Conservation (phyloP, 768 basidiomycete genomes). For the Candolleomyces efflorescens region DNA sequence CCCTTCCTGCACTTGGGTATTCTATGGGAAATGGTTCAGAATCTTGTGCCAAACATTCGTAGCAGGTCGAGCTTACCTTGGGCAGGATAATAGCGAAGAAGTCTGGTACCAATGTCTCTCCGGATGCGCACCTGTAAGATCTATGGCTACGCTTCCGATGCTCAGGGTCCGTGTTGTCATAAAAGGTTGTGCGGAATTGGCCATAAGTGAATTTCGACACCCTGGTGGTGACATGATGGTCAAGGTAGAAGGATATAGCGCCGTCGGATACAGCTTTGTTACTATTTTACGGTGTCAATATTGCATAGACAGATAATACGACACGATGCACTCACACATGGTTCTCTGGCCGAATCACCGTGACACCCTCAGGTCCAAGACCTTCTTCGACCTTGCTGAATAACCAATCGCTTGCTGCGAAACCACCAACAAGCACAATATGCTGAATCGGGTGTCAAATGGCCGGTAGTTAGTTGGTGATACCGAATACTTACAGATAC, state of each 20-base stretch:
- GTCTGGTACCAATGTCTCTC: conserved; percentile 34
- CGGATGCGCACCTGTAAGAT: conserved; percentile 33
- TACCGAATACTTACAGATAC: conserved; percentile 21
- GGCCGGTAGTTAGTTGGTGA: not conserved
- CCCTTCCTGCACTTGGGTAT: conserved; percentile 39
- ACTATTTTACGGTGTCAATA: conserved; percentile 10
- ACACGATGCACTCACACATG: conserved; percentile 30
- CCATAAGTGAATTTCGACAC: conserved; percentile 49
- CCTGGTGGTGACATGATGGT: conserved; percentile 45
- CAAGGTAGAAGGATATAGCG: conserved; percentile 37
- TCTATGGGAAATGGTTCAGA: conserved; percentile 21
- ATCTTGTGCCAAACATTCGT: not conserved
- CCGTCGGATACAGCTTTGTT: conserved; percentile 54
- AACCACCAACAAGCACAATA: conserved; percentile 45
- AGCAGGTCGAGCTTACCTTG: conserved; percentile 25
- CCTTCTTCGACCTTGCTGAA: conserved; percentile 31
- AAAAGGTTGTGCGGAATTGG: conserved; percentile 33
- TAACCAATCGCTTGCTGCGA: conserved; percentile 46
- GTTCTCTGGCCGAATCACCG: conserved; percentile 40
- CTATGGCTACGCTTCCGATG: conserved; percentile 31
- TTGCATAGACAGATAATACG: not conserved
- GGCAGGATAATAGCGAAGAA: conserved; percentile 41
- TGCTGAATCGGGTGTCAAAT: conserved; percentile 22
- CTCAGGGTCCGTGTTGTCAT: conserved; percentile 29
- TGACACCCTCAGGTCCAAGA: conserved; percentile 28